Conservation (phyloP, 495 filamentous ascomycete species). For the Penicillium lividum region DNA sequence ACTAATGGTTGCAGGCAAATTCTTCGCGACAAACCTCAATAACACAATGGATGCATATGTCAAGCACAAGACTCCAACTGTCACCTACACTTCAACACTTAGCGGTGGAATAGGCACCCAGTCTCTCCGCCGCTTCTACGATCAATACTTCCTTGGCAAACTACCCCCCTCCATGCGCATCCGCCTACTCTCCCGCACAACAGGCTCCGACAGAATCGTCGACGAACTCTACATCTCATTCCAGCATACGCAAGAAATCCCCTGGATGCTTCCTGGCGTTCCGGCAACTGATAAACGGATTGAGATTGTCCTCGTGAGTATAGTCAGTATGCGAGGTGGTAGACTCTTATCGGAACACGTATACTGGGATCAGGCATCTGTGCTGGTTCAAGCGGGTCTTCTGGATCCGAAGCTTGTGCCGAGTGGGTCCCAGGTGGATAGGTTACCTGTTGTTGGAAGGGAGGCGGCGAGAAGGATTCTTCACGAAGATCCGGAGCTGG, state of each 20-base stretch:
- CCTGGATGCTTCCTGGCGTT: slow-evolving; percentile 81
- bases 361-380: slow-evolving; percentile 85
- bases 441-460: slow-evolving; percentile 68
- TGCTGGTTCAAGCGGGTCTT: slow-evolving; percentile 74
- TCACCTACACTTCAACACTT: slow-evolving; percentile 58
- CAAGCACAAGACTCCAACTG: slow-evolving; percentile 48
- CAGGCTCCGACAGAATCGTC: slow-evolving; percentile 60
- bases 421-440: slow-evolving; percentile 48
- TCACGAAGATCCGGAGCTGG: slow-evolving; percentile 54
- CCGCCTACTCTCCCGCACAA: slow-evolving; percentile 70
- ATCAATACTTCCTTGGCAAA: slow-evolving; percentile 68
- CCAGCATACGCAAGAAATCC: slow-evolving; percentile 69
- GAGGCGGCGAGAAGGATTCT: slow-evolving; percentile 67
- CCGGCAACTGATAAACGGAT: slow-evolving; percentile 68
- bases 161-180: slow-evolving; percentile 68
- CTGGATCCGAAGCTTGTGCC: slow-evolving; percentile 64
- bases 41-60: slow-evolving; percentile 57
- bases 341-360: slow-evolving; percentile 80
- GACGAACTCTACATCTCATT: slow-evolving; percentile 63
- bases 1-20: slow-evolving; percentile 37
- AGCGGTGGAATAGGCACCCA: slow-evolving; percentile 74
- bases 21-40: slow-evolving; percentile 43
- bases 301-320: slow-evolving; percentile 70
- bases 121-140: slow-evolving; percentile 71
- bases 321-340: slow-evolving; percentile 73